These are phyloP conservation scores for Fusarium sp. DNA, from an alignment of 2,329 filamentous ascomycete genomes.

Conservation along the genomic window DNA sequence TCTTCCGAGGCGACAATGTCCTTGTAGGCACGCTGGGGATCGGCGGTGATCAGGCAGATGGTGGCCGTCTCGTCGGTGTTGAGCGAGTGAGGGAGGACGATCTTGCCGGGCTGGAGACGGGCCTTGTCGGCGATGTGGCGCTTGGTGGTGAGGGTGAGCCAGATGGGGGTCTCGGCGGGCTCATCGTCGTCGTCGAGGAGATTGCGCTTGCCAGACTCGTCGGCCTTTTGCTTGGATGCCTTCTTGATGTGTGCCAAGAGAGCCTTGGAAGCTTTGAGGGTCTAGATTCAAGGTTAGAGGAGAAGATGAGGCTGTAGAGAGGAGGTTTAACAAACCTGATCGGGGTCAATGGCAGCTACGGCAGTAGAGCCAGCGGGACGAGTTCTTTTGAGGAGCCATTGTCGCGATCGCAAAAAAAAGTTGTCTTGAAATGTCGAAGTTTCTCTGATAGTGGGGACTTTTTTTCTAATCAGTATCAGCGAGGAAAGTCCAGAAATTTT, in stretches of 20 bases:
- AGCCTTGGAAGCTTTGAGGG: slow-evolving; percentile 72
- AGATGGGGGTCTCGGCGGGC: slow-evolving; percentile 65
- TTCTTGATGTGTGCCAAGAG: slow-evolving; percentile 72
- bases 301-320: not conserved
- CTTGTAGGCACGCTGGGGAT: slow-evolving; percentile 88
- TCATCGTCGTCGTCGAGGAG: slow-evolving; percentile 63
- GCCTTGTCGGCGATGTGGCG: slow-evolving; percentile 77
- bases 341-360: slow-evolving; percentile 53
- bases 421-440: slow-evolving; percentile 13
- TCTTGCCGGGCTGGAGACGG: slow-evolving; percentile 86
- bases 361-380: slow-evolving; percentile 48
- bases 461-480: slow-evolving; percentile 35
- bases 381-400: slow-evolving; percentile 59
- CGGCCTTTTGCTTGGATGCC: slow-evolving; percentile 60
- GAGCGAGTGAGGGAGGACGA: slow-evolving; percentile 81
- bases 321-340: slow-evolving; percentile 51
- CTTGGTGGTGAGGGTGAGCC: slow-evolving; percentile 74
- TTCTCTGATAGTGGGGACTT: slow-evolving; percentile 43
- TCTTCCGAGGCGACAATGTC: slow-evolving; percentile 81
- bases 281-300: slow-evolving; percentile 53
- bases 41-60: slow-evolving; percentile 88
- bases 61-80: slow-evolving; percentile 73
- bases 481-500: slow-evolving; percentile 47
- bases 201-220: slow-evolving; percentile 65
- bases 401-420: slow-evolving; percentile 37